phyloP scores from a whole-genome alignment of 1,284 basidiomycete genomes.

The Microbotryum silenes-acaulis region DNA sequence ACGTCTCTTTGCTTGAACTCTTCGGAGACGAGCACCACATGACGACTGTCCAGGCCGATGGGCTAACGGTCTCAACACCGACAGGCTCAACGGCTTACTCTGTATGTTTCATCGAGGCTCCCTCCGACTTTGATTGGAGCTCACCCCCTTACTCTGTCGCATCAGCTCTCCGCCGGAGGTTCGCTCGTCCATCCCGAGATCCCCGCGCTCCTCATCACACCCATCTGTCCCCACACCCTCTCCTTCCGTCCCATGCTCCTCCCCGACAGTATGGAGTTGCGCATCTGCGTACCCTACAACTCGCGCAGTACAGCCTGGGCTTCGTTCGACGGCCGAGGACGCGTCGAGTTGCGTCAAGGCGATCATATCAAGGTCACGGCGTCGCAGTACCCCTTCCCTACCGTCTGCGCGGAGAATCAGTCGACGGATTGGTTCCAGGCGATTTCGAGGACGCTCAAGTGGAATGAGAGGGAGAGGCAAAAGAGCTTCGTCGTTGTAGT shows the following conservation, averaged over 20 bases:
- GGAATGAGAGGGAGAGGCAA: constrained; percentile 92
- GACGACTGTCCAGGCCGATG: constrained; percentile 98
- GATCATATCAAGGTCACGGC: constrained; percentile 99
- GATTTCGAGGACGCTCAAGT: constrained; percentile 90
- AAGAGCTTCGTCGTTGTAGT: constrained; percentile 95
- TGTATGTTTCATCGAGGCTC: constrained; percentile 45
- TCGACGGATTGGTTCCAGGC: constrained; percentile 98
- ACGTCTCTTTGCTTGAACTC: constrained; percentile 88
- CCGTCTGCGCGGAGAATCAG: constrained; percentile 94
- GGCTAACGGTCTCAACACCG: constrained; percentile 89
- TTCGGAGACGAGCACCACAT: constrained; percentile 99
- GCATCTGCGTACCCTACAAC: constrained; percentile 97
- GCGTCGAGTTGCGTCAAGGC: constrained; percentile 93
- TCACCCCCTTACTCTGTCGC: background rate
- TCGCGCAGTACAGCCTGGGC: constrained; percentile 98
- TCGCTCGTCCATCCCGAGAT: constrained; percentile 98
- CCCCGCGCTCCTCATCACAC: constrained; percentile 90
- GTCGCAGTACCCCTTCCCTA: constrained; percentile 96
- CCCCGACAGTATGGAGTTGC: constrained; percentile 96
- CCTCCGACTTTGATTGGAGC: background rate
- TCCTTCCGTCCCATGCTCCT: constrained; percentile 98
- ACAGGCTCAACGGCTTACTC: constrained; percentile 98
- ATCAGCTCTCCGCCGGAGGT: constrained; percentile 86
- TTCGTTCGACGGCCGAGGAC: constrained; percentile 92
- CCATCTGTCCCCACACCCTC: constrained; percentile 96